These are phyloP conservation scores for Heterobasidion parviporum DNA, from an alignment of 1,284 basidiomycete species.

Conservation along the genomic window DNA sequence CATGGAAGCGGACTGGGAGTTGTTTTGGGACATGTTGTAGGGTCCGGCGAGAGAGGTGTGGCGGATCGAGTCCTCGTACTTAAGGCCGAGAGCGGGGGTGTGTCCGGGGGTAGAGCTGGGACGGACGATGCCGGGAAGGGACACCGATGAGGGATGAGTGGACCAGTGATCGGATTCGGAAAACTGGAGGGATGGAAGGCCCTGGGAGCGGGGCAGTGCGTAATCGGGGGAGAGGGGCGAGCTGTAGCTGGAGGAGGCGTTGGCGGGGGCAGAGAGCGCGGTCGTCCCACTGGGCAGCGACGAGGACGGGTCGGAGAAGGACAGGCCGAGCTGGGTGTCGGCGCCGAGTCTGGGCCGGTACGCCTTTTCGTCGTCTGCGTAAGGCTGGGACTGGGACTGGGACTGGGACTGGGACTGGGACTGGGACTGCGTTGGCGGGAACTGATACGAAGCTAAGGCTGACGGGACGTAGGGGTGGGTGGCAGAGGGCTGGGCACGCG, in stretches of 20 bases:
- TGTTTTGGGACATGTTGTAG: slow-evolving; percentile 42
- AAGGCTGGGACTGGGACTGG: slow-evolving; percentile 14
- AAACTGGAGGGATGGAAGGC: slow-evolving; percentile 11
- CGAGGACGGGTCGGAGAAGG: slow-evolving; percentile 33
- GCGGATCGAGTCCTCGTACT: slow-evolving; percentile 60
- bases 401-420: too few relatives aligned
- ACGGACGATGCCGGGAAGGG: slow-evolving; percentile 25
- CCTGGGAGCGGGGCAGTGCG: slow-evolving; percentile 10
- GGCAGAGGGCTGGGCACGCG: slow-evolving; percentile 44
- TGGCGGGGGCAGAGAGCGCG: slow-evolving; percentile 8
- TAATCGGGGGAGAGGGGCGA: slow-evolving; percentile 38
- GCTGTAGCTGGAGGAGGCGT: slow-evolving; percentile 26
- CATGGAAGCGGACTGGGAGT: slow-evolving; percentile 32
- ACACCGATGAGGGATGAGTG: slow-evolving; percentile 10
- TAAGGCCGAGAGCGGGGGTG: slow-evolving; percentile 33
- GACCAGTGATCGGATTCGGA: slow-evolving; percentile 12
- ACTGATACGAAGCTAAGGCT: slow-evolving; percentile 51
- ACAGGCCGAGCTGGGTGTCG: slow-evolving; percentile 37
- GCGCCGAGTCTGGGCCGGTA: slow-evolving; percentile 42
- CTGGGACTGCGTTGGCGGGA: slow-evolving; percentile 26
- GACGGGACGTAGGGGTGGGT: slow-evolving; percentile 24
- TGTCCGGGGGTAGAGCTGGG: slow-evolving; percentile 45
- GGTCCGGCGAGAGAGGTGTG: slow-evolving; percentile 50
- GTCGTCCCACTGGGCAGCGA: slow-evolving; percentile 21
- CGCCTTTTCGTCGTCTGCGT: slow-evolving; percentile 24